Base-by-base conservation (phyloP, 768 basidiomycete genomes). In the Leccinum fibrillosum region DNA sequence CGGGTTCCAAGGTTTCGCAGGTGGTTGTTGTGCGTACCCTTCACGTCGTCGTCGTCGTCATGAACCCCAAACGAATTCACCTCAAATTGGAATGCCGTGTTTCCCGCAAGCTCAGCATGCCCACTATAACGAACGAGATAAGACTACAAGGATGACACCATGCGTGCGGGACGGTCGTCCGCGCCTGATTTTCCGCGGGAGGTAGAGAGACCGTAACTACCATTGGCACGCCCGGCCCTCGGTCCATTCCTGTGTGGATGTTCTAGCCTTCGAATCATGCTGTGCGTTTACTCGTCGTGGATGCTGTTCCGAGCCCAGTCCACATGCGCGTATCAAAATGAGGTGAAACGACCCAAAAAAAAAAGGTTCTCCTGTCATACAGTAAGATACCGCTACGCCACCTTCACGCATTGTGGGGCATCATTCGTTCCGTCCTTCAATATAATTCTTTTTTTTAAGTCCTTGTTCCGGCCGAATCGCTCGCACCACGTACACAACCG, bases 321-420 rank as follows among this genome's bases (percentile, higher is more conserved):
- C 52, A 45, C 51, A 21, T 7, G 19, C 39, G 23, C 25, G 25
- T 37, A 44, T 44, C 42, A 19, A 42, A 44, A 44, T 44, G 42
- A 44, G 42, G 19, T 44, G 42, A 44, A 19, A 37, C 17, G 3
- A 15, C 7, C 37, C 7, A 17, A 3, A 51, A 47, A 49, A n/a
- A 58, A 52, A 42, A 44, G 49, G 55, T 63, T 59, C 15, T 50
- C 48, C 32, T 48, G 42, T 51, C 60, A 52, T 49, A n/a, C 23
- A 17, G 37, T 26, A 26, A 19, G 37, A 15, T 19, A 30, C 49
- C 17, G 37, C 19, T 39, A 21, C 53, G 53, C 58, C 56, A 60
- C 57, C 37, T 13, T 54, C 55, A 56, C 26, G 53, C 23, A 23
- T 25, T 64, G 35, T 39, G 17, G 47, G 17, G 17, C 30, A 35